Percentiles rank a stretch among this genome's conserved stretches.
These are phyloP conservation scores for Acer negundo DNA, from an alignment of 345 rosid species.

Conservation along the genomic window DNA sequence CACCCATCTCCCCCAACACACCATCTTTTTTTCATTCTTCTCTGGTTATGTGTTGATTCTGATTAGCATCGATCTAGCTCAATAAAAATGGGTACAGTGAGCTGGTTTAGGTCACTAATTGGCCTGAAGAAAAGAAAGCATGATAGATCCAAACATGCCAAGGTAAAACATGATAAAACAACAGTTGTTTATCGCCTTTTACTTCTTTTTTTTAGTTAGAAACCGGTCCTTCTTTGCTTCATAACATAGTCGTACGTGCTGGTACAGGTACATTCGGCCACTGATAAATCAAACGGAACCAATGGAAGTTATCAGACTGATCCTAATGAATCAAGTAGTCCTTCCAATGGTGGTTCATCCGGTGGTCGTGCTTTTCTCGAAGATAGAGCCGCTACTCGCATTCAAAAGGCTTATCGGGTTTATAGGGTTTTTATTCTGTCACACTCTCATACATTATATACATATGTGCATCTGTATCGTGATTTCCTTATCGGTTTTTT, in stretches of 20 bases:
- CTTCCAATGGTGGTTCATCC: slow-evolving; percentile 13
- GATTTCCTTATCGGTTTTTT: slow-evolving; percentile 3
- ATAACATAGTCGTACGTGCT: background rate
- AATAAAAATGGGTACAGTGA: slow-evolving; percentile 54
- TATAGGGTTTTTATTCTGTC: slow-evolving; percentile 34
- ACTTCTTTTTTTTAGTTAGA: background rate
- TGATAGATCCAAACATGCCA: slow-evolving; percentile 41
- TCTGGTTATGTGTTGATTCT: slow-evolving; percentile 25
- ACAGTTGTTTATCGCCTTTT: too few species aligned
- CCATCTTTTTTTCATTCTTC: background rate
- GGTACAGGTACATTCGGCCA: slow-evolving; percentile 42
- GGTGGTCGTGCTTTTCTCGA: slow-evolving; percentile 8
- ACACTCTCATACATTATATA: too few species aligned
- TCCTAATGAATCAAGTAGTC: slow-evolving; percentile 24
- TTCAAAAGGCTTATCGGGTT: slow-evolving; percentile 69
- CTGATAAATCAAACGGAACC: slow-evolving; percentile 43
- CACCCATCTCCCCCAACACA: slow-evolving; percentile 14
- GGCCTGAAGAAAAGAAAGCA: slow-evolving; percentile 41
- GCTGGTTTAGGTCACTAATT: slow-evolving; percentile 51
- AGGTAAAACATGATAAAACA: slow-evolving; percentile 31
- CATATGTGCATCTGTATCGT: background rate
- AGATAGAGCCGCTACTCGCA: slow-evolving; percentile 53
- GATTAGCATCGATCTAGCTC: background rate
- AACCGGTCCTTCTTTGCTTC: background rate
- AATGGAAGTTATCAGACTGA: slow-evolving; percentile 14